Conservation (phyloP, 768 basidiomycete genomes). For the Pholiota molesta region DNA sequence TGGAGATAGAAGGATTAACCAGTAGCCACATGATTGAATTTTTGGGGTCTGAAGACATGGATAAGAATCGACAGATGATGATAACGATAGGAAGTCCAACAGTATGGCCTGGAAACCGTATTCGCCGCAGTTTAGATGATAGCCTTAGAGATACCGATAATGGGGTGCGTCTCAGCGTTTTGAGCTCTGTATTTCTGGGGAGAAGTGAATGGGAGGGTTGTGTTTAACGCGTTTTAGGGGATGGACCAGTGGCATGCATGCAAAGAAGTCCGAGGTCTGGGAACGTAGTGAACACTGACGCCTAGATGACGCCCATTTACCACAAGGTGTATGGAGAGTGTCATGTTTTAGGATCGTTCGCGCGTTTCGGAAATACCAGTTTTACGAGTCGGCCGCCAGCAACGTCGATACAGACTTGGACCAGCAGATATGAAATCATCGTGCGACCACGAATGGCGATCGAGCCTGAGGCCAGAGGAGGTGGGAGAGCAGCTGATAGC, state of each 20-base stretch:
- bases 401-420: background rate
- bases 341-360: background rate
- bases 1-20: background rate
- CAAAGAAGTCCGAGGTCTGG: background rate
- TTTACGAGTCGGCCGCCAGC: background rate
- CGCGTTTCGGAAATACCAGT: background rate
- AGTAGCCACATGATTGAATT: background rate
- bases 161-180: background rate
- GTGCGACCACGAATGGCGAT: background rate
- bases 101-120: background rate
- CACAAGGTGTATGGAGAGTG: too few species aligned
- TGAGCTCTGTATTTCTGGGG: background rate
- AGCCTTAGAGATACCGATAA: background rate
- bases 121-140: background rate
- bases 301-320: background rate
- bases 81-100: background rate
- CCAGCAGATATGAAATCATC: background rate
- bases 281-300: background rate
- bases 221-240: background rate
- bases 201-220: background rate
- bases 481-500: background rate
- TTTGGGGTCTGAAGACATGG: background rate
- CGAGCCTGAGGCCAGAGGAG: background rate
- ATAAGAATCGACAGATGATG: conserved; percentile 1
- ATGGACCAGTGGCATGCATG: background rate